Evolutionary conservation across 768 basidiomycete genomes (phyloP).

Genomic region (Leccinum olivaceopallidum): DNA sequence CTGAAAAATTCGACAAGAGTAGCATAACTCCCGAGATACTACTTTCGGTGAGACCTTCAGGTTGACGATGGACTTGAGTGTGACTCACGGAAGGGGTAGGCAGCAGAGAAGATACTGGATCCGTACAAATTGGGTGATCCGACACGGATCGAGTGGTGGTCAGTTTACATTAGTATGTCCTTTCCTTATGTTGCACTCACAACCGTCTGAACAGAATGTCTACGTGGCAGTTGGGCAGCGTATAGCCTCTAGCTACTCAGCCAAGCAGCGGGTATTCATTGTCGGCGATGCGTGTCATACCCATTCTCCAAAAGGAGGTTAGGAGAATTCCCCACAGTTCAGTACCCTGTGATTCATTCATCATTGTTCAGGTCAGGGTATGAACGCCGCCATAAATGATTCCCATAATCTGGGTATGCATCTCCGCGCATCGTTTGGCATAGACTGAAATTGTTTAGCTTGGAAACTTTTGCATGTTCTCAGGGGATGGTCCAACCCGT

Average conservation of each 20-base stretch:
- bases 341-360: neutral
- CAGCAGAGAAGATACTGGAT: neutral
- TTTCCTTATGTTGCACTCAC: neutral
- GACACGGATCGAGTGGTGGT: neutral
- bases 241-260: neutral
- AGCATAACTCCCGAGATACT: neutral
- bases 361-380: neutral
- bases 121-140: neutral
- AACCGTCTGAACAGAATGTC: neutral
- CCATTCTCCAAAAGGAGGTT: neutral
- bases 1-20: neutral
- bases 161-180: neutral
- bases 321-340: neutral
- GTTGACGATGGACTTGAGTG: neutral
- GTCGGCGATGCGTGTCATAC: neutral
- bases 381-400: neutral
- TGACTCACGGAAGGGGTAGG: neutral
- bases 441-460: neutral
- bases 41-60: neutral
- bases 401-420: neutral
- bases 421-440: neutral
- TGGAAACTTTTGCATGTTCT: constrained; percentile 1
- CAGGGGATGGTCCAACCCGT: neutral
- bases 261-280: neutral
- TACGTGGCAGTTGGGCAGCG: neutral